phyloP scores from a whole-genome alignment of 2,329 filamentous ascomycete genomes.

The Reticulascus tulasneorum region DNA sequence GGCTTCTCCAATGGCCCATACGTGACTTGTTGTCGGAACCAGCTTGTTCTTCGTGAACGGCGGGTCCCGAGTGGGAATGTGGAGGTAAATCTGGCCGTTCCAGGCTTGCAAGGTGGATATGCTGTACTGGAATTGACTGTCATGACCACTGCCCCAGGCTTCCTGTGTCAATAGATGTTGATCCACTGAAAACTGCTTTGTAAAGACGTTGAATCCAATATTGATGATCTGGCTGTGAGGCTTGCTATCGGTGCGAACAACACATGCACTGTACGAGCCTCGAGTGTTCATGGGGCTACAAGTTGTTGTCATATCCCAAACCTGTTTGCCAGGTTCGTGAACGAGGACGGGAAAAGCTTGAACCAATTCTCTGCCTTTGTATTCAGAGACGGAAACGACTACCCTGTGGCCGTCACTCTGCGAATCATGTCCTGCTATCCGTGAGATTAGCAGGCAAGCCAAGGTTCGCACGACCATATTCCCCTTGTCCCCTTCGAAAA shows the following conservation, averaged over 20 bases:
- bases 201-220: conserved; percentile 4
- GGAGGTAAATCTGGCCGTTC: conserved; percentile 24
- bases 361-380: no score
- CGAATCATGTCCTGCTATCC: no score
- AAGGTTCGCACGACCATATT: not conserved
- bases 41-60: conserved; percentile 10
- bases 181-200: not conserved
- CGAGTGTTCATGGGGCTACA: not conserved
- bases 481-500: not conserved
- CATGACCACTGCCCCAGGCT: conserved; percentile 7
- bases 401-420: no score
- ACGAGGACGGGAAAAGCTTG: no score
- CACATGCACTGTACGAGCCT: not conserved
- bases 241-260: not conserved
- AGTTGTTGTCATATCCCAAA: no score
- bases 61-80: conserved; percentile 17
- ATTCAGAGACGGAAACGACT: not conserved
- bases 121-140: conserved; percentile 23
- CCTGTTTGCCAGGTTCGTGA: no score
- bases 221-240: not conserved
- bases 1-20: no score
- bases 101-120: conserved; percentile 19
- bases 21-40: no score
- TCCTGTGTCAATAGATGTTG: not conserved
- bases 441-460: no score